Conservation (phyloP, 495 filamentous ascomycete genomes). For the Aspergillus indologenus region DNA sequence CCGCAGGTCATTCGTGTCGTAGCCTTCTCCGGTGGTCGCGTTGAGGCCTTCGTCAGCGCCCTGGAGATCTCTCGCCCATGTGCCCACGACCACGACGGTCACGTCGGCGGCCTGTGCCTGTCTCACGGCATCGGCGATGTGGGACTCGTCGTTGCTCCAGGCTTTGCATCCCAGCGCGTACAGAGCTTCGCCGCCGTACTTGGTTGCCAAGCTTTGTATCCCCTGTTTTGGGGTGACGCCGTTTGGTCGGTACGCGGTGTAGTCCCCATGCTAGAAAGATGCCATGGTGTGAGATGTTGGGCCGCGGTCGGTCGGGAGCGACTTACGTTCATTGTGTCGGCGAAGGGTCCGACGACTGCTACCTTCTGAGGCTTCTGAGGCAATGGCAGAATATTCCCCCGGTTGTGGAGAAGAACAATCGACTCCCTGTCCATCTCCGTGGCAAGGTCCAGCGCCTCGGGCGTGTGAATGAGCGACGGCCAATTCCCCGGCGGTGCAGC, state of each 20-base stretch:
- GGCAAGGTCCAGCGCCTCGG: constrained; percentile 52
- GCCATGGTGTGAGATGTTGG: background rate
- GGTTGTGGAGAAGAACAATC: constrained; percentile 69
- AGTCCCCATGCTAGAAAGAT: constrained; percentile 57
- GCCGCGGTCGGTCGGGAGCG: background rate
- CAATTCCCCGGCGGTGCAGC: constrained; percentile 51
- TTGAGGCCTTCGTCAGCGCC: constrained; percentile 67
- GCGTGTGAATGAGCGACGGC: constrained; percentile 54
- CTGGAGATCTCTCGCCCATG: constrained; percentile 66
- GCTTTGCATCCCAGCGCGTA: constrained; percentile 68
- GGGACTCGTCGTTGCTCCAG: constrained; percentile 64
- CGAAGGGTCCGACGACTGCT: constrained; percentile 72
- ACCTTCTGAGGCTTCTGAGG: constrained; percentile 54
- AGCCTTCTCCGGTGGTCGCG: constrained; percentile 68
- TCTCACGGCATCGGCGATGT: constrained; percentile 58
- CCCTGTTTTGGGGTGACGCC: constrained; percentile 66
- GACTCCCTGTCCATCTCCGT: constrained; percentile 61
- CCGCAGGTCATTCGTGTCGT: constrained; percentile 57
- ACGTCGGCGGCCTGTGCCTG: constrained; percentile 64
- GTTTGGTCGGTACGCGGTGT: constrained; percentile 61
- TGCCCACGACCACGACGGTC: constrained; percentile 68
- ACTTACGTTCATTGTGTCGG: constrained; percentile 64
- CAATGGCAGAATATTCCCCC: constrained; percentile 56
- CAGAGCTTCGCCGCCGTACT: constrained; percentile 47
- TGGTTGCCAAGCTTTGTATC: constrained; percentile 55